phyloP scores from a whole-genome alignment of 2,329 filamentous ascomycete genomes.

The Aspergillus sclerotialis region DNA sequence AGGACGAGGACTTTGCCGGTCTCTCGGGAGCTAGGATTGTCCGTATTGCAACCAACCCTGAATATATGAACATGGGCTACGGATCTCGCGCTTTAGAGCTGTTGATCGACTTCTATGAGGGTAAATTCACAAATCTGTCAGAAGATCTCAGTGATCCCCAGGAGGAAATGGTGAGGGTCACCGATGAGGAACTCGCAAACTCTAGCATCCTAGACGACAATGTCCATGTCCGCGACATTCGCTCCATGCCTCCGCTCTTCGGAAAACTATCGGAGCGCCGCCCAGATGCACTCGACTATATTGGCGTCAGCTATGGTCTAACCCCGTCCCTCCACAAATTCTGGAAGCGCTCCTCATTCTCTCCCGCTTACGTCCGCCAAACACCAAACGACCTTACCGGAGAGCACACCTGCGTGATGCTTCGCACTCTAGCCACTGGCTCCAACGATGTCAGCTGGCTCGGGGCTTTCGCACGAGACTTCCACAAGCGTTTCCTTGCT shows the following conservation, averaged over 20 bases:
- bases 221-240: constrained; percentile 82
- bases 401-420: constrained; percentile 97
- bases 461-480: constrained; percentile 83
- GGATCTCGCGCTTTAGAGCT: constrained; percentile 82
- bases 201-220: constrained; percentile 76
- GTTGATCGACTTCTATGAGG: constrained; percentile 87
- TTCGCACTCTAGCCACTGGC: constrained; percentile 61
- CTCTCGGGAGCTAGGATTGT: constrained; percentile 89
- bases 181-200: constrained; percentile 72
- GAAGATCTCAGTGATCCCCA: constrained; percentile 54
- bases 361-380: constrained; percentile 87
- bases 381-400: constrained; percentile 94
- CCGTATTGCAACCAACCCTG: constrained; percentile 91
- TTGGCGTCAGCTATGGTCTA: constrained; percentile 92
- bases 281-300: constrained; percentile 75
- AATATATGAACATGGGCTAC: constrained; percentile 89
- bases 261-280: constrained; percentile 77
- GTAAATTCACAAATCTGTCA: constrained; percentile 77
- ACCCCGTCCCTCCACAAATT: constrained; percentile 86
- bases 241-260: constrained; percentile 88
- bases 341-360: constrained; percentile 85
- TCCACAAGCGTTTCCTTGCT: constrained; percentile 86
- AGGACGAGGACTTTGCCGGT: constrained; percentile 91
- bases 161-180: constrained; percentile 67
- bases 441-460: constrained; percentile 73